A percentile compares a stretch with the other conserved stretches of the same genome.
phyloP scores from a whole-genome alignment of 1,284 basidiomycete genomes.

The Stygiomarasmius scandens region DNA sequence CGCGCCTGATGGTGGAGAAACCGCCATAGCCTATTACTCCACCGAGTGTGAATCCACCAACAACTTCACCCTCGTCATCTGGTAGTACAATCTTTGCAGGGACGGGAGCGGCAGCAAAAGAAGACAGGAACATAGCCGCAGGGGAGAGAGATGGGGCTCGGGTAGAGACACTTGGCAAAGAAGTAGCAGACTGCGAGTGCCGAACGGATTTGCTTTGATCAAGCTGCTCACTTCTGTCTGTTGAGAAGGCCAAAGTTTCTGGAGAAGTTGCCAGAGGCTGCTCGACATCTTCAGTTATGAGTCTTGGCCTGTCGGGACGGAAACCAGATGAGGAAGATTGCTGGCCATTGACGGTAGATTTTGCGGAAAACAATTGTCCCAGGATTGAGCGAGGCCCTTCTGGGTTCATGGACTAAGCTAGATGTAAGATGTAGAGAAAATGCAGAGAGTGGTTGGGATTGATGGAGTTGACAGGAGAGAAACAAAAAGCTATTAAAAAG shows the following conservation, averaged over 20 bases:
- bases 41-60: constrained; percentile 80
- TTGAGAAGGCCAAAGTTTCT: not conserved
- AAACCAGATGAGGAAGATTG: constrained; percentile 4
- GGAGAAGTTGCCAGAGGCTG: not conserved
- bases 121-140: constrained; percentile 77
- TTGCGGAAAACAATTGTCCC: constrained; percentile 11
- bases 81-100: constrained; percentile 33
- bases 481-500: too few relatives aligned
- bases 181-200: constrained; percentile 3
- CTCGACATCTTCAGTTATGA: constrained; percentile 11
- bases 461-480: too few relatives aligned
- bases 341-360: not conserved
- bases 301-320: constrained; percentile 3
- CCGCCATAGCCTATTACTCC: constrained; percentile 81
- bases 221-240: not conserved
- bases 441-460: too few relatives aligned
- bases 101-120: constrained; percentile 56
- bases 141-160: constrained; percentile 50
- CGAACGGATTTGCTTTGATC: not conserved
- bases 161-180: constrained; percentile 10
- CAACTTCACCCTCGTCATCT: constrained; percentile 61
- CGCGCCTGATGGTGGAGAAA: constrained; percentile 85
- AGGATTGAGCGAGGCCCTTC: constrained; percentile 14
- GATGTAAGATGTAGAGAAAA: too few relatives aligned
- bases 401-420: constrained; percentile 18